phyloP scores from a whole-genome alignment of 192 early-diverging fungal species.

The Mortierella hygrophila region DNA sequence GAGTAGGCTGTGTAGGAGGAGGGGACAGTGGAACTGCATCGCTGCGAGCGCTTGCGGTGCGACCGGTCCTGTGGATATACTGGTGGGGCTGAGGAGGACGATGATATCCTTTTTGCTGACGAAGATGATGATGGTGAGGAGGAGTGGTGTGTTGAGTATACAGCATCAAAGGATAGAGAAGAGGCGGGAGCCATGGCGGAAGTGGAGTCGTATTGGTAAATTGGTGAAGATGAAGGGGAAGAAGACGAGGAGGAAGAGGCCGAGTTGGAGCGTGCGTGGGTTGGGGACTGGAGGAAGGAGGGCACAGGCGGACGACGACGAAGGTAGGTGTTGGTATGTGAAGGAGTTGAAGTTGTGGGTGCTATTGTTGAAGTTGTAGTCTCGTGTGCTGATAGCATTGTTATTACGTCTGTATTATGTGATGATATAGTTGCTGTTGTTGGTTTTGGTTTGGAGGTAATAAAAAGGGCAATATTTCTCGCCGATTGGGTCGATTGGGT shows the following conservation, averaged over 20 bases:
- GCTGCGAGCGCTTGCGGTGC: conserved; percentile 32
- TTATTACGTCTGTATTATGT: not conserved
- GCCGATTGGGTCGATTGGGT: not conserved
- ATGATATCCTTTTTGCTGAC: not conserved
- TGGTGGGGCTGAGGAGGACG: conserved; percentile 12
- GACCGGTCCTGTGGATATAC: conserved; percentile 29
- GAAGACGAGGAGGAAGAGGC: conserved; percentile 1
- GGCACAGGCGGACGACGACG: not conserved
- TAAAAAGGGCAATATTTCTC: conserved; percentile 1
- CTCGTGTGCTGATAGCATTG: conserved; percentile 8
- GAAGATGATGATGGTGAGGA: not conserved
- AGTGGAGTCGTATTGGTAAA: not conserved
- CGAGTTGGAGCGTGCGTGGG: conserved; percentile 24
- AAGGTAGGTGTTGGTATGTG: not conserved
- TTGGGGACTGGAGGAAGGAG: conserved; percentile 27
- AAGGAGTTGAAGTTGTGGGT: not conserved
- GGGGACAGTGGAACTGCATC: conserved; percentile 25
- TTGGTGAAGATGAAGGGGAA: not conserved
- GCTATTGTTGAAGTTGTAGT: not conserved
- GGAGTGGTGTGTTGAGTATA: not conserved
- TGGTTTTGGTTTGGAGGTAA: not conserved
- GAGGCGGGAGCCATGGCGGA: not conserved
- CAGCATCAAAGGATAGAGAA: not conserved
- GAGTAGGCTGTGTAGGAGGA: conserved; percentile 48
- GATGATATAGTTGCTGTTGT: not conserved